Percentiles rank a stretch among this genome's conserved stretches.
Evolutionary conservation across 768 basidiomycete species (phyloP).

Genomic region (Paxillus ammoniavirescens): DNA sequence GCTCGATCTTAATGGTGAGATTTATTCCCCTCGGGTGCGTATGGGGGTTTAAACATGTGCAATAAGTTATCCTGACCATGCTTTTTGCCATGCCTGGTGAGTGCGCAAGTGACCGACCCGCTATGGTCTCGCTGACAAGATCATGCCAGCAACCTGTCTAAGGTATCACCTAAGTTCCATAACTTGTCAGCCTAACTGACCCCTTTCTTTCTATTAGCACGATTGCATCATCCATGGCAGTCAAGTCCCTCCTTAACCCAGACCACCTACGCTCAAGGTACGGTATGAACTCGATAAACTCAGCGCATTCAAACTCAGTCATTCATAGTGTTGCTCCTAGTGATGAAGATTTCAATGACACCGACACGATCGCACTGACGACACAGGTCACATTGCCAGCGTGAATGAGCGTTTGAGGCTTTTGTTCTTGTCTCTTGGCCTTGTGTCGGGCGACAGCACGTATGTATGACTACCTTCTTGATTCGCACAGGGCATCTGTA

Average conservation of each 20-base stretch:
- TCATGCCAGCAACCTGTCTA: not conserved
- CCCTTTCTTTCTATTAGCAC: not conserved
- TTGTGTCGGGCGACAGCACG: not conserved
- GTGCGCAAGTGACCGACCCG: not conserved
- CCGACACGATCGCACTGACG: not conserved
- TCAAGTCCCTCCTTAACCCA: not conserved
- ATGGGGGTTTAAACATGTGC: too few species aligned
- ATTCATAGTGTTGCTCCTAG: not conserved
- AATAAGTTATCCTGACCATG: not conserved
- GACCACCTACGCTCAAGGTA: not conserved
- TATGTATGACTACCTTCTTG: not conserved
- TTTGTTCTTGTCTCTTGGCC: not conserved
- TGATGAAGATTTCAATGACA: not conserved
- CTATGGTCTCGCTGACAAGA: not conserved
- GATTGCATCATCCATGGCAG: not conserved
- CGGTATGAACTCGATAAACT: too few species aligned
- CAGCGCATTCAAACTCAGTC: not conserved
- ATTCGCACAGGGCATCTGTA: too few species aligned
- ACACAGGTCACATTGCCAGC: not conserved
- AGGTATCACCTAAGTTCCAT: not conserved
- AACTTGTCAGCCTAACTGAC: not conserved
- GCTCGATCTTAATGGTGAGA: slow-evolving; percentile 2
- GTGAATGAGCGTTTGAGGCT: not conserved
- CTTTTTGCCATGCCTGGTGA: slow-evolving; percentile 2
- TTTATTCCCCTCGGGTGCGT: not conserved